phyloP scores from a whole-genome alignment of 208 protist species.

The Leishmania lainsoni region DNA sequence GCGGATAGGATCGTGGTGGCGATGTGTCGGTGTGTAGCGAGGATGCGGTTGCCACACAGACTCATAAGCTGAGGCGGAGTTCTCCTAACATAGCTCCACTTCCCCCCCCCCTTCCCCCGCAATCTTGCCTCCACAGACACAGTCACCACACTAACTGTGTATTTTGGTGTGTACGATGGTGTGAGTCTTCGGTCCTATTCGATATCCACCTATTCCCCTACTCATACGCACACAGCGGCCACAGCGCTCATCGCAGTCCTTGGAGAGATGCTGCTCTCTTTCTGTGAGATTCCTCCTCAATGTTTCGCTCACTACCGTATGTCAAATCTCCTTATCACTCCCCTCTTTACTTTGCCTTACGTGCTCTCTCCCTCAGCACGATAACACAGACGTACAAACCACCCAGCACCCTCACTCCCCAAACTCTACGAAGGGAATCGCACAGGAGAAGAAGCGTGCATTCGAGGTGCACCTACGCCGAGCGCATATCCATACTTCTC shows the following conservation, averaged over 20 bases:
- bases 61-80: not conserved
- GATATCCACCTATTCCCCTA: not conserved
- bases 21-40: not conserved
- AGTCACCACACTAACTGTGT: not conserved
- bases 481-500: not conserved
- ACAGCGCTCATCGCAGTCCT: not conserved
- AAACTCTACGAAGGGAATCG: not conserved
- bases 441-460: not conserved
- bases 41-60: not conserved
- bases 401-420: no score
- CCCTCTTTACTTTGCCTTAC: not conserved
- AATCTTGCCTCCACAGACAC: not conserved
- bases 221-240: not conserved
- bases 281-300: not conserved
- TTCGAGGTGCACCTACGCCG: not conserved
- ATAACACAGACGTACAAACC: not conserved
- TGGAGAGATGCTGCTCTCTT: not conserved
- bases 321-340: not conserved
- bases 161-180: not conserved
- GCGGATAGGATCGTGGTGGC: not conserved
- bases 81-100: not conserved
- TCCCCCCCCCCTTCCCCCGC: not conserved
- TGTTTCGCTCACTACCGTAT: not conserved
- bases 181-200: not conserved
- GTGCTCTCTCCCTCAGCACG: not conserved